These are phyloP conservation scores for Leishmania arabica DNA, from an alignment of 208 protist genomes.

Conservation along the genomic window DNA sequence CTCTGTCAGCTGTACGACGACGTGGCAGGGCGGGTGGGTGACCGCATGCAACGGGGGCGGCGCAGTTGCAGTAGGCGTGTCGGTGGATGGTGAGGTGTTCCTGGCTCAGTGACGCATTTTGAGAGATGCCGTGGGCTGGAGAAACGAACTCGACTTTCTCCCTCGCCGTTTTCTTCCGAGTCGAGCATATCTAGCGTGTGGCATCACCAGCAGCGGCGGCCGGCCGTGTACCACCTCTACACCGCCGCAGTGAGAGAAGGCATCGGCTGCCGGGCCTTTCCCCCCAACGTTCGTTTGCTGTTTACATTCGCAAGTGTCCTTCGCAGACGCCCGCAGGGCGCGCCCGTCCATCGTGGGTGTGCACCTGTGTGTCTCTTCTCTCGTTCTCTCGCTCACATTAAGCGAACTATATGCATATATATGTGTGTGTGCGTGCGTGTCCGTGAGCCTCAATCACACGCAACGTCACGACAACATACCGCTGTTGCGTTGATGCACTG, in stretches of 20 bases:
- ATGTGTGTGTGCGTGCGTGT: too few relatives aligned
- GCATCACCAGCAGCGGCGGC: background rate
- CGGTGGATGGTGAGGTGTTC: conserved; percentile 73
- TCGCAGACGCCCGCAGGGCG: background rate
- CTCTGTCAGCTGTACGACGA: conserved; percentile 56
- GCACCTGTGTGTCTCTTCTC: background rate
- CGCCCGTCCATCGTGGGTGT: background rate
- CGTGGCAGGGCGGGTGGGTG: conserved; percentile 82
- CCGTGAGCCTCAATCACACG: too few relatives aligned
- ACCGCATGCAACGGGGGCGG: conserved; percentile 32
- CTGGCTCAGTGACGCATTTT: conserved; percentile 38
- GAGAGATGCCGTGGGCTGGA: background rate
- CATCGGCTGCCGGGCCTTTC: background rate
- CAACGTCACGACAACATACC: too few relatives aligned
- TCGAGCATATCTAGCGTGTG: background rate
- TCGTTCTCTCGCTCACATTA: background rate
- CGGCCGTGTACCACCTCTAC: background rate
- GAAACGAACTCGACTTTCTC: background rate
- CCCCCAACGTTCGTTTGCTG: background rate
- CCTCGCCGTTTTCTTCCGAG: background rate
- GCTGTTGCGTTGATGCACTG: too few relatives aligned
- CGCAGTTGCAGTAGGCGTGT: conserved; percentile 61
- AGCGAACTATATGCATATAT: too few relatives aligned
- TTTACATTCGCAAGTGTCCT: background rate
- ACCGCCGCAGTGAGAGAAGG: background rate